A percentile compares a stretch with the other conserved stretches of the same genome.
These are phyloP conservation scores for Raffaelea deltoideospora DNA, from an alignment of 2,329 filamentous ascomycete species.

Conservation along the genomic window DNA sequence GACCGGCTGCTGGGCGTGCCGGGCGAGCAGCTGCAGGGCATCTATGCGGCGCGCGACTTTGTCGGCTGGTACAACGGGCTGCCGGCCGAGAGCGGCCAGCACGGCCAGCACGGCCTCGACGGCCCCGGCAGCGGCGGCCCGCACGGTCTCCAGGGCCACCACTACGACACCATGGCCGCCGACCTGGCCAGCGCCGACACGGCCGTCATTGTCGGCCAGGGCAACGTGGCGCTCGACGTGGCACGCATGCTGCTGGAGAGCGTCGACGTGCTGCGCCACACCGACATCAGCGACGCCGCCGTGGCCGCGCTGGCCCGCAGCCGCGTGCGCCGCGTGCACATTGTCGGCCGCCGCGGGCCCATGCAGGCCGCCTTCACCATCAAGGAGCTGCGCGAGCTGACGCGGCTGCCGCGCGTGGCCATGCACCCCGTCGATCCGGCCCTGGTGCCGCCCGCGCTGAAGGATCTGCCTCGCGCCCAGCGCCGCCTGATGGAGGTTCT, in stretches of 20 bases:
- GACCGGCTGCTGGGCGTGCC: conserved; percentile 67
- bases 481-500: conserved; percentile 71
- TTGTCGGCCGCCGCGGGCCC: conserved; percentile 82
- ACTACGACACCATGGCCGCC: too few relatives aligned
- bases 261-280: conserved; percentile 57
- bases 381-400: conserved; percentile 80
- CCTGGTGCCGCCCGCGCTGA: conserved; percentile 52
- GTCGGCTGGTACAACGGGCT: conserved; percentile 98
- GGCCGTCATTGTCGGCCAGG: conserved; percentile 81
- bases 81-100: conserved; percentile 51
- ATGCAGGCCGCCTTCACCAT: conserved; percentile 93
- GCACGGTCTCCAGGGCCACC: too few relatives aligned
- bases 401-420: conserved; percentile 56
- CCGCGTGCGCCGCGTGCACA: conserved; percentile 60
- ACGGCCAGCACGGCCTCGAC: background rate
- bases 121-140: too few relatives aligned
- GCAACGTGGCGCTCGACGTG: conserved; percentile 91
- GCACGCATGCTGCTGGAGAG: conserved; percentile 72
- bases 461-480: conserved; percentile 57
- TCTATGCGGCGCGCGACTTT: conserved; percentile 82
- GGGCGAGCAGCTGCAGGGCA: conserved; percentile 62
- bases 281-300: conserved; percentile 80
- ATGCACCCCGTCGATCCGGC: conserved; percentile 54
- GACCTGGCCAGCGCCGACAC: conserved; percentile 62
- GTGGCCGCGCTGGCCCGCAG: conserved; percentile 58